phyloP scores from a whole-genome alignment of 2,329 filamentous ascomycete genomes.

The Aspergillus latus region DNA sequence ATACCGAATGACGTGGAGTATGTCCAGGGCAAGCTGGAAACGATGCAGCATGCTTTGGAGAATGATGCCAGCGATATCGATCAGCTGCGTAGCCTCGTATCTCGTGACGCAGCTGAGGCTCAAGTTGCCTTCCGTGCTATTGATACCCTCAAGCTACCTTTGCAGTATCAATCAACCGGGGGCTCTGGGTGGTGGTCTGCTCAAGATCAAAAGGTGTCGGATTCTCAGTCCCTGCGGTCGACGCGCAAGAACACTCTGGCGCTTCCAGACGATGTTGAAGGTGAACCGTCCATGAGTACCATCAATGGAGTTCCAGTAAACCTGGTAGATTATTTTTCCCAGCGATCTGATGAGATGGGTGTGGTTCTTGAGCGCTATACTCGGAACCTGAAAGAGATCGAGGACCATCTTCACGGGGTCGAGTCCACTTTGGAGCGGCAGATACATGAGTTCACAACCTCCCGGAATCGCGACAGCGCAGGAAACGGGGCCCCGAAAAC shows the following conservation, averaged over 20 bases:
- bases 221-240: slow-evolving; percentile 40
- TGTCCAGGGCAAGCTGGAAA: slow-evolving; percentile 61
- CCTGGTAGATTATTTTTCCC: slow-evolving; percentile 64
- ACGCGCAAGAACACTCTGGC: slow-evolving; percentile 47
- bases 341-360: slow-evolving; percentile 62
- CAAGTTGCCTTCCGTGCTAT: slow-evolving; percentile 71
- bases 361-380: slow-evolving; percentile 59
- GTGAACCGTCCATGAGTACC: slow-evolving; percentile 40
- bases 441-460: slow-evolving; percentile 55
- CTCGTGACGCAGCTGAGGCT: slow-evolving; percentile 68
- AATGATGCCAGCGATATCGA: slow-evolving; percentile 63
- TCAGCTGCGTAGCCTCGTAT: slow-evolving; percentile 56
- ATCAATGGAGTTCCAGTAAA: slow-evolving; percentile 57
- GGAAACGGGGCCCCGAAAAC: slow-evolving; percentile 47
- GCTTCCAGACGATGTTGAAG: slow-evolving; percentile 48
- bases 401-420: slow-evolving; percentile 64
- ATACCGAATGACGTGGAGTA: slow-evolving; percentile 66
- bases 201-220: slow-evolving; percentile 40
- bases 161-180: slow-evolving; percentile 57
- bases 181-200: slow-evolving; percentile 42
- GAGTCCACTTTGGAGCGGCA: slow-evolving; percentile 61
- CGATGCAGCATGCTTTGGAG: slow-evolving; percentile 62
- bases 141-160: slow-evolving; percentile 70
- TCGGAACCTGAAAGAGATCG: slow-evolving; percentile 62
- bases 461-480: slow-evolving; percentile 40